Conservation (phyloP, 169 alveolate genomes). For the Plasmodium chabaudi region DNA sequence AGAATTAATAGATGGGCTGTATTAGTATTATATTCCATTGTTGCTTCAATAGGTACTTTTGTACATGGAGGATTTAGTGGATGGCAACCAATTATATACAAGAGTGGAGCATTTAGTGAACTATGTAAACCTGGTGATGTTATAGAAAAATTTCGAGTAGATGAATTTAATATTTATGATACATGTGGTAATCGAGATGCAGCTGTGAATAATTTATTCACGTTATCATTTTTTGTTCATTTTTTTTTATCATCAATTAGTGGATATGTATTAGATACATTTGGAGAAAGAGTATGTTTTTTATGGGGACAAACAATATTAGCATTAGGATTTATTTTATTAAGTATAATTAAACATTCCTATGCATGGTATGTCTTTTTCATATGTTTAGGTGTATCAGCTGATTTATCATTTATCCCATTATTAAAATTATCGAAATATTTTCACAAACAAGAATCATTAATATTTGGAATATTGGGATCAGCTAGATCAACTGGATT, state of each 20-base stretch:
- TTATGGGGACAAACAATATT: constrained; percentile 52
- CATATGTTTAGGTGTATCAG: constrained; percentile 63
- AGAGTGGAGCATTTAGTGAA: constrained; percentile 68
- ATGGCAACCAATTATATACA: constrained; percentile 73
- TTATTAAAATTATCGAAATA: constrained; percentile 62
- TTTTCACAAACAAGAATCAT: constrained; percentile 53
- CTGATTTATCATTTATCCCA: constrained; percentile 69
- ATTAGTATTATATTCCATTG: constrained; percentile 25
- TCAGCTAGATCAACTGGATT: constrained; percentile 67
- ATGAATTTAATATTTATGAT: constrained; percentile 4
- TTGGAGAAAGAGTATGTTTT: constrained; percentile 65
- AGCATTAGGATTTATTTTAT: constrained; percentile 30
- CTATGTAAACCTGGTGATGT: constrained; percentile 38
- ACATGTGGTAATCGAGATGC: constrained; percentile 73
- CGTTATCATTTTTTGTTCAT: constrained; percentile 70
- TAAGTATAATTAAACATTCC: constrained; percentile 16
- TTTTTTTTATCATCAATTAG: constrained; percentile 56
- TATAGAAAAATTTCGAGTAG: constrained; percentile 22
- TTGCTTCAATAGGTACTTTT: constrained; percentile 34
- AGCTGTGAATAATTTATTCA: constrained; percentile 59
- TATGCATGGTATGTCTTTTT: constrained; percentile 67
- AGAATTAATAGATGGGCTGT: constrained; percentile 40
- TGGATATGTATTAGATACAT: constrained; percentile 64
- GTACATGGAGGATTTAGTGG: constrained; percentile 71
- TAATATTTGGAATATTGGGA: constrained; percentile 71